Percentiles rank a stretch among this genome's conserved stretches.
These are phyloP conservation scores for Boletus subcaerulescens DNA, from an alignment of 768 basidiomycete species.

Conservation along the genomic window DNA sequence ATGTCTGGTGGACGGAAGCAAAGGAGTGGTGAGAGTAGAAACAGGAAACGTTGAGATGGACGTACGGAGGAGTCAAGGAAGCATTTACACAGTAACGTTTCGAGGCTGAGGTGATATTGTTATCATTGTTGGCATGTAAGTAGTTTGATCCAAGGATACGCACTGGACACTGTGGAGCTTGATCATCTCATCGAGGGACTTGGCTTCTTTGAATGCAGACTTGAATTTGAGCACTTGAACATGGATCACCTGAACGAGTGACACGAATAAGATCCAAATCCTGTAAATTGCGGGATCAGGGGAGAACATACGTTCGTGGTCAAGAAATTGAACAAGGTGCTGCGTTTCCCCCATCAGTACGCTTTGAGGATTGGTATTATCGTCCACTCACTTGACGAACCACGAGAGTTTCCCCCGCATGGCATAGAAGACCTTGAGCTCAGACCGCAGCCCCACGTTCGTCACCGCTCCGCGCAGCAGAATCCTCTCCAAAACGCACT, in stretches of 20 bases:
- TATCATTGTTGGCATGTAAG: neutral
- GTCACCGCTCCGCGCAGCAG: constrained; percentile 53
- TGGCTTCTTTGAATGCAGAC: constrained; percentile 46
- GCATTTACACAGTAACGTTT: constrained; percentile 58
- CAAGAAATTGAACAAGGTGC: constrained; percentile 66
- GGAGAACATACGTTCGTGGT: constrained; percentile 58
- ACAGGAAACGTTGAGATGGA: neutral
- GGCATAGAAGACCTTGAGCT: constrained; percentile 71
- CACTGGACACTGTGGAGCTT: constrained; percentile 67
- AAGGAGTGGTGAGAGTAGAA: neutral
- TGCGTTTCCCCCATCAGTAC: constrained; percentile 24
- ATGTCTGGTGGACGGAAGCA: constrained; percentile 44
- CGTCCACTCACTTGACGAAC: constrained; percentile 73
- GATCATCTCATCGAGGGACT: constrained; percentile 77
- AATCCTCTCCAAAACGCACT: constrained; percentile 66
- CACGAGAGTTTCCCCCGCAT: constrained; percentile 76
- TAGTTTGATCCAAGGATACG: constrained; percentile 22
- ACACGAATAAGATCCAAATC: neutral
- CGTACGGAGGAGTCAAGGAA: constrained; percentile 61
- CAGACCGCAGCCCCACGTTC: constrained; percentile 36
- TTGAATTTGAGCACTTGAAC: constrained; percentile 60
- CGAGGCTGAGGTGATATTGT: constrained; percentile 42
- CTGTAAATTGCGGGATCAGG: neutral
- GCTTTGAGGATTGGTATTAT: no score
- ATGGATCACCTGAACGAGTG: constrained; percentile 57